Percentiles rank a stretch among this genome's conserved stretches.
Conservation (phyloP, 2,329 filamentous ascomycete species). For the Venturia aucupariae region DNA sequence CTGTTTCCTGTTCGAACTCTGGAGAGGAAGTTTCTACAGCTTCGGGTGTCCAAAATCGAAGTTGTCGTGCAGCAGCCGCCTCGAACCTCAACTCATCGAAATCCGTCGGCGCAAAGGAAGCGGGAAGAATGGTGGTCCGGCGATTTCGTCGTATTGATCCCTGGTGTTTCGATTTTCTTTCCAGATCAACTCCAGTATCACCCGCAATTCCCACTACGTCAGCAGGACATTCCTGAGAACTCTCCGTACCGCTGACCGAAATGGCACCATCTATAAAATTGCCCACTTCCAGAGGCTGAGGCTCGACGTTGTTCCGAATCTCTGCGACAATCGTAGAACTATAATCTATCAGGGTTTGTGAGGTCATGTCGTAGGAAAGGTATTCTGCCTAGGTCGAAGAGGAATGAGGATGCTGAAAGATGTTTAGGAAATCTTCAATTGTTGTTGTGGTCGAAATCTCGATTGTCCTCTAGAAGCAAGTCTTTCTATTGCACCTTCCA, state of each 20-base stretch:
- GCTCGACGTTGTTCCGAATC: neutral
- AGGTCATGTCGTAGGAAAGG: neutral
- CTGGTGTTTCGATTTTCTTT: neutral
- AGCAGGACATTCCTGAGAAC: neutral
- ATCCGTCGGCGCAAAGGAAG: constrained; percentile 22
- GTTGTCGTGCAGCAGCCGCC: constrained; percentile 25
- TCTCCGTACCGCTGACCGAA: neutral
- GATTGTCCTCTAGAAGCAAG: neutral
- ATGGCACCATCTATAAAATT: neutral
- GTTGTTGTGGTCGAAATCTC: neutral
- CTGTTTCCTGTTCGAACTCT: constrained; percentile 13
- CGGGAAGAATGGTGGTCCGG: neutral
- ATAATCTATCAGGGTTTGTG: neutral
- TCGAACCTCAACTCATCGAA: constrained; percentile 27
- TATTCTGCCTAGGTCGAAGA: neutral
- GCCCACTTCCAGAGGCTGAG: neutral
- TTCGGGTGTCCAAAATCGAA: constrained; percentile 1
- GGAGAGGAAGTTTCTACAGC: neutral
- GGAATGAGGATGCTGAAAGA: neutral
- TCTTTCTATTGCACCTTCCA: neutral
- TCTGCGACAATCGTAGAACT: neutral
- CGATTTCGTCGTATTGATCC: neutral
- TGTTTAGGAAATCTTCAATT: neutral
- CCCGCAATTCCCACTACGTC: neutral
- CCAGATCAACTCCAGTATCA: no score